These are phyloP conservation scores for Boletus vermiculosoides DNA, from an alignment of 768 basidiomycete species.

Conservation along the genomic window DNA sequence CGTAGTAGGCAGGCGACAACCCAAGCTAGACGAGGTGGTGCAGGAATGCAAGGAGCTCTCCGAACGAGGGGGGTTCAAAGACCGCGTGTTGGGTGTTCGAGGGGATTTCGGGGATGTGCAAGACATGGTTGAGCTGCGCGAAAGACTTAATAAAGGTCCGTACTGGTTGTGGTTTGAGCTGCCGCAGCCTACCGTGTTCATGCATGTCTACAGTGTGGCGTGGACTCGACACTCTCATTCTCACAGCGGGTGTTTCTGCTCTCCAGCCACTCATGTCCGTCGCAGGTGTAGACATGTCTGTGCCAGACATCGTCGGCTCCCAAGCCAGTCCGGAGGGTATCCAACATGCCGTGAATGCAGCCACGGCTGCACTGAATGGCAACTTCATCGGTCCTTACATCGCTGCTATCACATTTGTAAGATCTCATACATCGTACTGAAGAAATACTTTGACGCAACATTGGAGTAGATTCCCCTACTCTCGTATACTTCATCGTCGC, in stretches of 20 bases:
- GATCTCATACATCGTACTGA: conserved; percentile 23
- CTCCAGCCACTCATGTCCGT: conserved; percentile 72
- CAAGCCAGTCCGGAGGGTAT: conserved; percentile 56
- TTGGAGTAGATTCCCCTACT: conserved; percentile 70
- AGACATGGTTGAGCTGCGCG: conserved; percentile 64
- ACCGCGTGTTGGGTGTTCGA: conserved; percentile 45
- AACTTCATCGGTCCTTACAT: conserved; percentile 74
- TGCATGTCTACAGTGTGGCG: conserved; percentile 57
- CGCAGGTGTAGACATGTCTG: conserved; percentile 50
- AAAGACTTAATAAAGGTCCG: conserved; percentile 51
- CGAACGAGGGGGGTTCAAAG: conserved; percentile 16
- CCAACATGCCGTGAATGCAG: conserved; percentile 53
- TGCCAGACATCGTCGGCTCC: conserved; percentile 29
- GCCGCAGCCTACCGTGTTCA: neutral
- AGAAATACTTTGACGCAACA: neutral
- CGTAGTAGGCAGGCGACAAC: conserved; percentile 64
- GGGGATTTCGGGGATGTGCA: conserved; percentile 67
- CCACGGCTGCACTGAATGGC: conserved; percentile 52
- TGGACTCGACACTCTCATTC: conserved; percentile 79
- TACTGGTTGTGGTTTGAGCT: neutral
- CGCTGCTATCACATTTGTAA: conserved; percentile 68
- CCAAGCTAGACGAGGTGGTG: conserved; percentile 55
- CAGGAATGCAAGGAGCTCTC: conserved; percentile 50
- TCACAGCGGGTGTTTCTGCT: conserved; percentile 83
- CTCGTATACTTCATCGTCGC: conserved; percentile 56